phyloP scores from a whole-genome alignment of 1,139 yeast species.

The Yamadazyma dushanensis region DNA sequence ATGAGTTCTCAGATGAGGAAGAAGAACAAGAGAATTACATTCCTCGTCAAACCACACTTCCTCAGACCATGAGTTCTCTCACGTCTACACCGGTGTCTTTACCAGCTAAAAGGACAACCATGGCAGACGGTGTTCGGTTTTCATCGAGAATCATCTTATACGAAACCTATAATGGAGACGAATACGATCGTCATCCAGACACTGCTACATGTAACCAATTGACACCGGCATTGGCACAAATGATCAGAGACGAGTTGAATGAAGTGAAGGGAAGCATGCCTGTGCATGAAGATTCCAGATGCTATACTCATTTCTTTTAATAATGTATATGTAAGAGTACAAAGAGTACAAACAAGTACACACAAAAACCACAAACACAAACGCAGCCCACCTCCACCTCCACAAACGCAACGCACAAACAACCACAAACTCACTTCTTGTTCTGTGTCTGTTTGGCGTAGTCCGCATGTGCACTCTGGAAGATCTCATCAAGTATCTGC shows the following conservation, averaged over 20 bases:
- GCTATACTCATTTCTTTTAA: constrained; percentile 73
- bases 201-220: constrained; percentile 90
- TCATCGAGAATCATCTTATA: constrained; percentile 82
- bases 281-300: constrained; percentile 72
- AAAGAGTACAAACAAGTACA: too few species aligned
- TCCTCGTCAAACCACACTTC: constrained; percentile 1
- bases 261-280: constrained; percentile 76
- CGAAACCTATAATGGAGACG: constrained; percentile 82
- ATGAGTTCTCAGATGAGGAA: constrained; percentile 13
- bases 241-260: constrained; percentile 85
- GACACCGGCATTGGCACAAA: constrained; percentile 86
- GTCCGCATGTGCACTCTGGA: constrained; percentile 44
- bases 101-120: constrained; percentile 6
- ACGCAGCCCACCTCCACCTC: too few species aligned
- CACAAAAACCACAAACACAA: too few species aligned
- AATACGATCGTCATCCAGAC: constrained; percentile 93
- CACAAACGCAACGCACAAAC: too few species aligned
- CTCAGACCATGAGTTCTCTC: constrained; percentile 3
- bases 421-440: constrained; percentile 7
- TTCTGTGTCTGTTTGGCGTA: constrained; percentile 22
- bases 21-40: constrained; percentile 10
- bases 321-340: too few species aligned
- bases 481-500: constrained; percentile 42
- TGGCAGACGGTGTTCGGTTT: constrained; percentile 56
- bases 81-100: constrained; percentile 2